Base-by-base conservation (phyloP, 805 yeast genomes). In the Kregervanrija fluxuum region DNA sequence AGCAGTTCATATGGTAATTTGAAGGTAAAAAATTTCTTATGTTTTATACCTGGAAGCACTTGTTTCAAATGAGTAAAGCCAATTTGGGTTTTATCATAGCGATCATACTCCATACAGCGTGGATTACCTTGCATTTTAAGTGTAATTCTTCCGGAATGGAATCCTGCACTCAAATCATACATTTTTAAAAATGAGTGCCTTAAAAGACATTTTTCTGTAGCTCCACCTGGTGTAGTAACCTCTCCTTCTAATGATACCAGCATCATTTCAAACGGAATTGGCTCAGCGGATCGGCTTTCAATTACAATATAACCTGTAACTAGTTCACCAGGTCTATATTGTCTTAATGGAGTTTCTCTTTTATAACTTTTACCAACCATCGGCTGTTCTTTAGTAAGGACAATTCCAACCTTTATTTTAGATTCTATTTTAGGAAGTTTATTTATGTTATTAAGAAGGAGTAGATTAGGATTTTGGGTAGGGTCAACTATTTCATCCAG, bases 271-370 rank as follows among this genome's bases (percentile, higher is more conserved):
- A 81, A 82, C 2, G 73, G 71, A 28, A 81, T 62, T 0, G 69
- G 64, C 14, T 59, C 48, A 1, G 57, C 41, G 3, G 74, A 57
- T 5, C 51, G 58, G 49, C 77, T 78, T 40, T 64, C 59, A n/a
- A 77, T 64, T 0, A 59, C 52, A 8, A 73, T 62, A 51, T 71
- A 75, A 0, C 91, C 91, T 51, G 76, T 74, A 11, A 83, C 67
- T 16, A 68, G 66, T 55, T 82, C 89, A n/a, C 86, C 87, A n/a
- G 81, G 79, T 14, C 75, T 74, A 54, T 74, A 83, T 57, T 79
- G 84, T 43, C 69, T 67, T 22, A 74, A 54, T 35, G 61, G 51
- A 10, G 56, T 52, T 42, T 66, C 69, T 13, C 49, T 50, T 31
- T 58, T 56, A 12, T 41, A 31, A 6, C 30, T 10, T 12, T 45